Base-by-base conservation (phyloP, 176 grass and related monocot genomes). In the Oryza nivara region DNA sequence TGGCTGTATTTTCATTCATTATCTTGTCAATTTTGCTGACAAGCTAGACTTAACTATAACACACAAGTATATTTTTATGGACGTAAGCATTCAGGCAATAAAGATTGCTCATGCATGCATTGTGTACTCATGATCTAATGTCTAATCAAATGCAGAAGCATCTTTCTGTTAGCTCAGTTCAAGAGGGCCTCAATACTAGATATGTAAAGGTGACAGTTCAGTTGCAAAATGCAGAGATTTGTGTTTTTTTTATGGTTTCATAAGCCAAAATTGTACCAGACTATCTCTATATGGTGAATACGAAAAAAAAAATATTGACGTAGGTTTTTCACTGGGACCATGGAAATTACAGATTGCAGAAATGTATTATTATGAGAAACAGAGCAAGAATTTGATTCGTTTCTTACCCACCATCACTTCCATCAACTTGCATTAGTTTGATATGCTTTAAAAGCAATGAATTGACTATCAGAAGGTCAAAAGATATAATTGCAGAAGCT, bases 81-180 rank as follows among this genome's bases (percentile, higher is more conserved):
- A 26, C 20, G 11, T 72, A 46, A 13, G 23, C 70, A 73, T 47
- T 47, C n/a, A 47, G 41, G 22, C n/a, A 71, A 47, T 41, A 4
- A 25, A 47, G 20, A 22, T 40, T 20, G 9, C 19, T 26, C 43
- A 73, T 73, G n/a, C 11, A 47, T 73, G 70, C 11, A 14, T 14
- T 15, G 43, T 47, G 5, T 26, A 73, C 11, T 26, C 43, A 13
- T 46, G n/a, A 64, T 67, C 13, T 66, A 61, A 61, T 20, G 23
- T 61, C 58, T 56, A 45, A 36, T 14, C 25, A 65, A 65, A 74
- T 49, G 14, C 40, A 41, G 38, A 79, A 79, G 61, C 61, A 79
- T 67, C 28, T 73, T 64, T 45, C n/a, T 66, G 26, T 45, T 44
- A 78, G 13, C 3, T 75, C 28, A 19, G 14, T 30, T 79, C 28